Base-by-base conservation (phyloP, 352 stramenopile species). In the Thalassiosira hispida region DNA sequence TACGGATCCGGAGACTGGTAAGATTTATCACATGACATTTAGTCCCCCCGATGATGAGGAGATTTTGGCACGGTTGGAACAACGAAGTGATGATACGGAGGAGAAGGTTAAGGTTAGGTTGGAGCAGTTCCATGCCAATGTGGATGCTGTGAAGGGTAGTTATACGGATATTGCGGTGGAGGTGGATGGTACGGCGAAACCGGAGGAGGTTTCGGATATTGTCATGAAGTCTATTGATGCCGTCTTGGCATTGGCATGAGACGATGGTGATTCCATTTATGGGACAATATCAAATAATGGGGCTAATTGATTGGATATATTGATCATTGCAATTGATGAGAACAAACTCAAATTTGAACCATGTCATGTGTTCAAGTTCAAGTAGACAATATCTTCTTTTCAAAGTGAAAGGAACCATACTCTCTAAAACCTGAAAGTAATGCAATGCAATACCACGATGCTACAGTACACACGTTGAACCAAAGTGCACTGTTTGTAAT, bases 71-170 rank as follows among this genome's bases (percentile, higher is more conserved):
- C 31, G 86, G 22, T 78, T 96, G 18, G 85, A 96, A 35, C 96
- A 95, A 90, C 23, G 95, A n/a, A 94, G 85, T 40, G 96, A 98
- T 82, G 96, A 98, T 84, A 98, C 93, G 0, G 95, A 97, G 67
- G 89, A 94, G 42, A 98, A 96, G 60, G 93, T 98, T 23, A 94
- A 92, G 49, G 91, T 94, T n/a, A 87, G 94, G 27, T 81, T 98
- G 2, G 80, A 89, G 20, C 81, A 89, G 8, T 97, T 96, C 72
- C 87, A 94, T 83, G 86, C 92, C 18, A 91, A 97, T 84, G 86
- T 94, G 20, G 93, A 95, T 31, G 79, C 83, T 0, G 90, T 98
- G 1, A 87, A 92, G 22, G 91, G 84, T 81, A 38, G 95, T 95
- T 87, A 94, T 90, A 86, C 93, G 90, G 83, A 90, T 79, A 64